Evolutionary conservation across 2,329 filamentous ascomycete species (phyloP).

Genomic region (Fusarium pseudoanthophilum): DNA sequence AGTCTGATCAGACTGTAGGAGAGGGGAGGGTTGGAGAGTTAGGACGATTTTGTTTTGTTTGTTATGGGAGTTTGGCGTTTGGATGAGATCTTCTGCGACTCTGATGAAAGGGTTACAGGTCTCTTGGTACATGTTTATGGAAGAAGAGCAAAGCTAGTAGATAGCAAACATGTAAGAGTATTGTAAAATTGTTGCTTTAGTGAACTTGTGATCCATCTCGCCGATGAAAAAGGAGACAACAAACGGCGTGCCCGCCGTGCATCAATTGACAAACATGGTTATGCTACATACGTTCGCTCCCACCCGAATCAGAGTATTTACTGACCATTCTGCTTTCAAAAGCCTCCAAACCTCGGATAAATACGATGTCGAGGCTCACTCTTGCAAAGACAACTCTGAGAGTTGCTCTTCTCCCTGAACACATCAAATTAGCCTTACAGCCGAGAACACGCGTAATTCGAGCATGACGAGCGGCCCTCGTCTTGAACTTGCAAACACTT

Average conservation of each 20-base stretch:
- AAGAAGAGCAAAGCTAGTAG: neutral
- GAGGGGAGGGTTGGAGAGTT: neutral
- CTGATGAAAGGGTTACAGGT: neutral
- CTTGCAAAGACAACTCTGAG: rapidly evolving
- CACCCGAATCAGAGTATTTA: too few relatives aligned
- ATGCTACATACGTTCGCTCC: rapidly evolving
- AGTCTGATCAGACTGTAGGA: neutral
- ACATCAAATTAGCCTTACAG: neutral
- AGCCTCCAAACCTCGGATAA: neutral
- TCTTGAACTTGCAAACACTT: rapidly evolving
- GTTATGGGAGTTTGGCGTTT: neutral
- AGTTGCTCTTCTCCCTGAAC: too few relatives aligned
- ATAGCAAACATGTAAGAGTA: neutral
- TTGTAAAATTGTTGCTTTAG: rapidly evolving
- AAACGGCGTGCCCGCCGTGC: rapidly evolving
- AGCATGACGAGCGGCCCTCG: too few relatives aligned
- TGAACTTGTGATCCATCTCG: rapidly evolving
- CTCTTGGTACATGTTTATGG: rapidly evolving
- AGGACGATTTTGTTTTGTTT: neutral
- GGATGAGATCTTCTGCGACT: neutral
- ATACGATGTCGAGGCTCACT: rapidly evolving
- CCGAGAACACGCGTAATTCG: neutral
- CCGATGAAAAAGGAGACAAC: rapidly evolving
- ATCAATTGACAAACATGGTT: neutral
- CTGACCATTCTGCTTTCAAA: neutral